Evolutionary conservation across 2,329 filamentous ascomycete genomes (phyloP).

Genomic region (Metarhizium brunneum): DNA sequence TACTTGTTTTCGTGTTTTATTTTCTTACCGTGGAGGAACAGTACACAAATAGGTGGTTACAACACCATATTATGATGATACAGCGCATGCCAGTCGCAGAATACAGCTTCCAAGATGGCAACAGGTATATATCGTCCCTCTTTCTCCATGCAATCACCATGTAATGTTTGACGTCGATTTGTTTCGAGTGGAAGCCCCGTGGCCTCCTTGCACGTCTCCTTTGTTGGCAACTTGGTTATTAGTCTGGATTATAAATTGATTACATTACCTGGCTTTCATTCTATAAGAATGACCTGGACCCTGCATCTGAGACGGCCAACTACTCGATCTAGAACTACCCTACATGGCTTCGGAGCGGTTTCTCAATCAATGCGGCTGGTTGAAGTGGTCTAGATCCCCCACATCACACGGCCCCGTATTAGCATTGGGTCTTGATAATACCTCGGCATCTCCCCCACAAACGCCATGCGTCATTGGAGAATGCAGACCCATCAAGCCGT

Average conservation of each 20-base stretch:
- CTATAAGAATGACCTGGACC: no score
- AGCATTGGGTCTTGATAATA: neutral
- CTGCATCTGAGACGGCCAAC: no score
- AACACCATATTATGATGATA: neutral
- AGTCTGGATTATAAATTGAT: neutral
- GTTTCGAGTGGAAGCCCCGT: neutral
- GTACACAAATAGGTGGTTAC: neutral
- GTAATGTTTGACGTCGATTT: neutral
- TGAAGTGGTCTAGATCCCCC: neutral
- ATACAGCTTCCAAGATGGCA: neutral
- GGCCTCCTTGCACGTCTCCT: neutral
- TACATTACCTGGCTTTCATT: neutral
- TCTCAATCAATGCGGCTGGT: no score
- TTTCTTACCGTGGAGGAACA: neutral
- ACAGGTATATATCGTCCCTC: neutral
- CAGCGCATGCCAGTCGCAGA: neutral
- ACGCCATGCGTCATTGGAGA: neutral
- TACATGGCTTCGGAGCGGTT: no score
- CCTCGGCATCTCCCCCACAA: slow-evolving; percentile 4
- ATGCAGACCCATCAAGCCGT: no score
- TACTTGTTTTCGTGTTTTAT: neutral
- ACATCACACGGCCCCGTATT: neutral
- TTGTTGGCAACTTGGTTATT: neutral
- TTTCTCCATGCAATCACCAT: neutral
- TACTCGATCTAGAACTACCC: no score